phyloP scores from a whole-genome alignment of 306 rosid species.

The Rosa chinensis region DNA sequence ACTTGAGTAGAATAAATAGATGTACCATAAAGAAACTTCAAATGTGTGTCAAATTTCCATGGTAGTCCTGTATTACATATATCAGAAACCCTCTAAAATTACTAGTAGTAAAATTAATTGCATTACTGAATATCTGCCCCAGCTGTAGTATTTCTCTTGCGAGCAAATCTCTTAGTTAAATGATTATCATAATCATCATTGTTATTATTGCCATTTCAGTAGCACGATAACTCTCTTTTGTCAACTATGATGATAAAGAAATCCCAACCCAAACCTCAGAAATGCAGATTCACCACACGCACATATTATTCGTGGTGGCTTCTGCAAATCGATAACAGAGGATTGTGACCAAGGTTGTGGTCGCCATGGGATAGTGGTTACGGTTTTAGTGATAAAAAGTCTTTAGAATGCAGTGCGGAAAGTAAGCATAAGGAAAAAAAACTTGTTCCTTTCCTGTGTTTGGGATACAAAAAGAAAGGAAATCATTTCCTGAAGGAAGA shows the following conservation, averaged over 20 bases:
- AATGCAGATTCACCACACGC: background rate
- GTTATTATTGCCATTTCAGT: background rate
- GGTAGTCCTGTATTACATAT: background rate
- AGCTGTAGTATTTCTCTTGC: background rate
- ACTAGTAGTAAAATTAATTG: background rate
- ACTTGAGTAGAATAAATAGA: conserved; percentile 24
- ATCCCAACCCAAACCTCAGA: background rate
- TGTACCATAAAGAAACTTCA: background rate
- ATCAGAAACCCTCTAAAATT: background rate
- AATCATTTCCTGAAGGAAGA: no score
- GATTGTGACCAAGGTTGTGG: background rate
- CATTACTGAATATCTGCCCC: background rate
- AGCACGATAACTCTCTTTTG: background rate
- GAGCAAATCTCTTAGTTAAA: background rate
- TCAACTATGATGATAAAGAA: background rate
- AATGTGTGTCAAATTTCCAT: background rate
- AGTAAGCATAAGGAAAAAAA: no score
- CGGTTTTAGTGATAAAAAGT: background rate
- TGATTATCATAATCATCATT: background rate
- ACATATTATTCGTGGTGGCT: background rate
- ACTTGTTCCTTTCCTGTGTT: no score
- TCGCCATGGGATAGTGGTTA: background rate
- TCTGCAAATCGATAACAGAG: background rate
- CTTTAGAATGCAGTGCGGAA: background rate
- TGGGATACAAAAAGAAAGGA: no score